Conservation (phyloP, 257 asterid genomes). For the Dorcoceras hygrometricum region DNA sequence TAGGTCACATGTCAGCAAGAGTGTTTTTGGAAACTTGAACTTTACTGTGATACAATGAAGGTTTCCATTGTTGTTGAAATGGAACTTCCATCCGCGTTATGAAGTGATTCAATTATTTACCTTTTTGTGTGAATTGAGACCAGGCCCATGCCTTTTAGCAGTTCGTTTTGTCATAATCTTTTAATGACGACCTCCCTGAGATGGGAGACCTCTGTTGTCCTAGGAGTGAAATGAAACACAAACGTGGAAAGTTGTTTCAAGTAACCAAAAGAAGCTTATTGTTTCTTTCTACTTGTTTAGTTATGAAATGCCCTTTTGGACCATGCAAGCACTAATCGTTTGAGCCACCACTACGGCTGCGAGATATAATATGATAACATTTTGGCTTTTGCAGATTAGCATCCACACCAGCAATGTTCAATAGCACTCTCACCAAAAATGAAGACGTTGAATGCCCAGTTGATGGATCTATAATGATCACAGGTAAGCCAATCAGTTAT, state of each 20-base stretch:
- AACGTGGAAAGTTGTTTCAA: conserved; percentile 1
- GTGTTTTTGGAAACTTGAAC: background rate
- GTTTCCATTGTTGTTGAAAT: background rate
- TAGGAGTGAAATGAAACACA: background rate
- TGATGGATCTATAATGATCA: conserved; percentile 95
- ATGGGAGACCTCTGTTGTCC: too few relatives aligned
- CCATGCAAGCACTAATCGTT: too few relatives aligned
- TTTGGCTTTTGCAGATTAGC: conserved; percentile 62
- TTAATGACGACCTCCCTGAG: too few relatives aligned
- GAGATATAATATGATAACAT: conserved; percentile 24
- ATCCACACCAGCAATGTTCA: conserved; percentile 99
- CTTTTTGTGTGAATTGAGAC: too few relatives aligned
- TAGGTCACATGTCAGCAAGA: background rate
- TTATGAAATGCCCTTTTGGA: background rate
- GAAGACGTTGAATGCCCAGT: conserved; percentile 75
- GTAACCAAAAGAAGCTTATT: conserved; percentile 1
- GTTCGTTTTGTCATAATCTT: too few relatives aligned
- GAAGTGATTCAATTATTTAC: background rate
- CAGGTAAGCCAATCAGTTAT: conserved; percentile 46
- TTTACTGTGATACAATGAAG: background rate
- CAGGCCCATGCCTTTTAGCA: too few relatives aligned
- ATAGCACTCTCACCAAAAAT: conserved; percentile 69
- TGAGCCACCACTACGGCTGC: conserved; percentile 1
- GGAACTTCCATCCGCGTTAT: background rate
- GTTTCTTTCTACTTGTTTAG: conserved; percentile 14